phyloP scores from a whole-genome alignment of 495 filamentous ascomycete species.

The Rhypophila decipiens region DNA sequence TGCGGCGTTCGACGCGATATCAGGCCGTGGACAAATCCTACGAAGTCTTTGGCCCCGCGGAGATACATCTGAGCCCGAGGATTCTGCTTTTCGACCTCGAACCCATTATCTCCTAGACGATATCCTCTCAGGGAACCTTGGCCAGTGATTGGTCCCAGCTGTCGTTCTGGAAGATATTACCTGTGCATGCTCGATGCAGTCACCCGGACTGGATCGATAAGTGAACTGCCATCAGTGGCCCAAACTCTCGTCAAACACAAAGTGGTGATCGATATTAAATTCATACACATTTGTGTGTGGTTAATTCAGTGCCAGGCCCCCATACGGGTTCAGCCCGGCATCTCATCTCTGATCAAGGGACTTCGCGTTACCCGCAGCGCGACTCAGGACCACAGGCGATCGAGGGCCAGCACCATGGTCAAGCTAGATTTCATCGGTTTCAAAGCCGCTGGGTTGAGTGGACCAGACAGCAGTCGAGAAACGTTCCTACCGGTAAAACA shows the following conservation, averaged over 20 bases:
- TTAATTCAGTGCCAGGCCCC: neutral
- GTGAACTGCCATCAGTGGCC: neutral
- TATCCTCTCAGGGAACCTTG: neutral
- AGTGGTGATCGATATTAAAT: neutral
- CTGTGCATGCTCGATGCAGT: constrained; percentile 1
- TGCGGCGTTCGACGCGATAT: neutral
- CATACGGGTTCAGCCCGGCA: constrained; percentile 7
- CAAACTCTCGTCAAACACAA: no score
- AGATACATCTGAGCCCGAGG: neutral
- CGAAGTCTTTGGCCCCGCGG: no score
- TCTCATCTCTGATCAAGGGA: constrained; percentile 2
- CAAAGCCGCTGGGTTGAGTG: no score
- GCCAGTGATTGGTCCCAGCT: constrained; percentile 3
- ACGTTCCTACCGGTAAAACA: neutral
- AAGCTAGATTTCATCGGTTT: no score
- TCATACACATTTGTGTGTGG: neutral
- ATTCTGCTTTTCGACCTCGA: no score
- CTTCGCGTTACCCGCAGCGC: constrained; percentile 2
- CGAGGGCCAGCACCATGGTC: neutral
- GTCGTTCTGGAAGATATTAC: constrained; percentile 12
- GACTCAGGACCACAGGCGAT: constrained; percentile 9
- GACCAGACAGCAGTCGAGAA: no score
- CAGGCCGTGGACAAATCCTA: no score
- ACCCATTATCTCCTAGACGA: no score
- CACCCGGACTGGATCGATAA: neutral